These are phyloP conservation scores for Mycogone perniciosa DNA, from an alignment of 2,329 filamentous ascomycete species.

Conservation along the genomic window DNA sequence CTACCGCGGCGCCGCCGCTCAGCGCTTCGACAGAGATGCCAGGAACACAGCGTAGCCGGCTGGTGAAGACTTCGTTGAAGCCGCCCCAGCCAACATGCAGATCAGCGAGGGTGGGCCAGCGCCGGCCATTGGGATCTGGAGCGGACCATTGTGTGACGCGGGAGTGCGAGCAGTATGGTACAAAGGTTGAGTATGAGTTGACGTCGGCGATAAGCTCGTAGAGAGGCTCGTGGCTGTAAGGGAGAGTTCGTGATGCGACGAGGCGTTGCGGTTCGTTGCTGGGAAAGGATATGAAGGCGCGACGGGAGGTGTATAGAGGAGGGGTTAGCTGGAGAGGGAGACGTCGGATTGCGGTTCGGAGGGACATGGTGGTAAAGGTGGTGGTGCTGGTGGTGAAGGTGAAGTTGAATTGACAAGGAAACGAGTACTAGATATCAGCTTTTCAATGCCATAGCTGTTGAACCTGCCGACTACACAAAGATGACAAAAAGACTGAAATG, in stretches of 20 bases:
- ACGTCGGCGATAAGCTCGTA: conserved; percentile 88
- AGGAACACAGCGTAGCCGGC: conserved; percentile 70
- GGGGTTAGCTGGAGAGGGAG: background rate
- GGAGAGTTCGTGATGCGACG: conserved; percentile 67
- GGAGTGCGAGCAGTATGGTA: conserved; percentile 82
- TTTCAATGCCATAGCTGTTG: background rate
- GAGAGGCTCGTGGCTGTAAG: conserved; percentile 63
- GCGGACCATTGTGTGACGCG: conserved; percentile 68
- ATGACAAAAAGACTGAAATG: background rate
- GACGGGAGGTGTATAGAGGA: conserved; percentile 18
- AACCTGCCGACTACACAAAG: background rate
- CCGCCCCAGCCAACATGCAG: conserved; percentile 81
- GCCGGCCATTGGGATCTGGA: conserved; percentile 41
- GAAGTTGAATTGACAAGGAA: background rate
- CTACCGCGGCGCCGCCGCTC: conserved; percentile 48
- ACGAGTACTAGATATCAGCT: background rate
- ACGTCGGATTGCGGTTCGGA: conserved; percentile 12
- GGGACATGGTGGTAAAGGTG: conserved; percentile 6
- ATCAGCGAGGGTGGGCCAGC: conserved; percentile 68
- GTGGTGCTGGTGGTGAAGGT: background rate
- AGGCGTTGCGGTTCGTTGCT: conserved; percentile 51
- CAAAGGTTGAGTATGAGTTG: conserved; percentile 73
- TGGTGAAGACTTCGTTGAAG: conserved; percentile 78
- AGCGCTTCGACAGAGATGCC: conserved; percentile 69
- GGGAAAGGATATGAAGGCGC: conserved; percentile 34